Base-by-base conservation (phyloP, 345 rosid genomes). In the Linum usitatissimum region DNA sequence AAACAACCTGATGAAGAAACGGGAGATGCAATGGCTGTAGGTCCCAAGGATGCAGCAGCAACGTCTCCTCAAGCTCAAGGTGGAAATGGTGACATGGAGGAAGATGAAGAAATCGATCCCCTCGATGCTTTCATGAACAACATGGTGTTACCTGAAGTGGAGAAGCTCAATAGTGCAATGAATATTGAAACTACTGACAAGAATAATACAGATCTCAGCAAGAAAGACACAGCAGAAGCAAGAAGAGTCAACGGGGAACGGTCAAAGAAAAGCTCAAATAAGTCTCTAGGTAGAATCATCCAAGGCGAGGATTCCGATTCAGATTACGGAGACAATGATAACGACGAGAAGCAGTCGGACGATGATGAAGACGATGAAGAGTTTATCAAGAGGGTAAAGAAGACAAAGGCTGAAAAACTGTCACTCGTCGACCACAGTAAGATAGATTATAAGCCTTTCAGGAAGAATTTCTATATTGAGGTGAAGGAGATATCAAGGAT, bases 331-430 rank as follows among this genome's bases (percentile, higher is more conserved):
- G 94, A 84, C 65, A 64, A 68, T 42, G 88, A 84, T 59, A 73
- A 80, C 71, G 88, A 75, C 10, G 97, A 86, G 57, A 83, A 77
- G 67, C 66, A 81, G 40, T 66, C 77, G 62, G 28, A 23, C 28
- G 83, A 84, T 75, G 96, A 93, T 45, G 99, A 93, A 80, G 90
- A 93, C 42, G 97, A 93, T 72, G 90, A 87, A 19, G 97, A 93
- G 79, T 93, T 93, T 72, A 93, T 93, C 79, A 93, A 93, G 81
- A 83, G 99, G 77, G 99, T 93, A 65, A 93, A 93, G 86, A 93
- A 93, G 84, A 90, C 97, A 34, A 93, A 93, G 80, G 96, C 74
- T 61, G 99, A 93, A 71, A 92, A 90, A 69, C 71, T 92, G 42
- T 77, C 99, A 57, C 73, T 87, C 64, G 99, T 92, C 23, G 99